phyloP scores from a whole-genome alignment of 2,329 filamentous ascomycete species.

The Talaromyces sp. region DNA sequence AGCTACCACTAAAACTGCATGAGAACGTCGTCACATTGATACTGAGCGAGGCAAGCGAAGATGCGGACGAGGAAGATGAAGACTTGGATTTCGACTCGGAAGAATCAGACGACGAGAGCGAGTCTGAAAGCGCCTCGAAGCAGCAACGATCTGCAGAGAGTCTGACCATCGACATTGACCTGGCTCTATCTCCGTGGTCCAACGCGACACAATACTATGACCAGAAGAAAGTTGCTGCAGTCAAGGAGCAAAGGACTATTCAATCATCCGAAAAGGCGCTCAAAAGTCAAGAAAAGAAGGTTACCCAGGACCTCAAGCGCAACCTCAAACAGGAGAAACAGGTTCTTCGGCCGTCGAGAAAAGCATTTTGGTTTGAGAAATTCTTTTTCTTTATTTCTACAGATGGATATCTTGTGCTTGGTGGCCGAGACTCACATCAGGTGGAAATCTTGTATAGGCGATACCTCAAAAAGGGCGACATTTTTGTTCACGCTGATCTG shows the following conservation, averaged over 20 bases:
- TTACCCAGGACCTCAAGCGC: slow-evolving; percentile 77
- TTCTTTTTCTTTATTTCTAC: slow-evolving; percentile 94
- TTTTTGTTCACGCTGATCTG: slow-evolving; percentile 88
- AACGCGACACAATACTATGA: slow-evolving; percentile 92
- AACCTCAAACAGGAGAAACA: slow-evolving; percentile 89
- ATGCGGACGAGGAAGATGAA: slow-evolving; percentile 57
- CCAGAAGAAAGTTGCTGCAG: slow-evolving; percentile 75
- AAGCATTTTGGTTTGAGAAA: slow-evolving; percentile 94
- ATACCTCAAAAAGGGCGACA: slow-evolving; percentile 80
- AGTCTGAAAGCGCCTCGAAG: slow-evolving; percentile 42
- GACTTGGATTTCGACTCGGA: slow-evolving; percentile 57
- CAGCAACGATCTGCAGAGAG: slow-evolving; percentile 30
- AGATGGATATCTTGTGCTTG: slow-evolving; percentile 85
- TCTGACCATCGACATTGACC: slow-evolving; percentile 76
- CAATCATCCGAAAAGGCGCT: slow-evolving; percentile 76
- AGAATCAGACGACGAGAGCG: slow-evolving; percentile 39
- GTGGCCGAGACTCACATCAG: slow-evolving; percentile 79
- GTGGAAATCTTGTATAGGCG: slow-evolving; percentile 86
- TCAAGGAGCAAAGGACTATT: slow-evolving; percentile 81
- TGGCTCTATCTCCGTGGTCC: slow-evolving; percentile 74
- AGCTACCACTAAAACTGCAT: slow-evolving; percentile 79
- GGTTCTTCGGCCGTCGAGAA: slow-evolving; percentile 73
- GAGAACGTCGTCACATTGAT: slow-evolving; percentile 82
- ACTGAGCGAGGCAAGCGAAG: slow-evolving; percentile 64
- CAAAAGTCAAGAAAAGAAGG: slow-evolving; percentile 86